These are phyloP conservation scores for Plasmodium yoelii DNA, from an alignment of 169 alveolate species.

Conservation along the genomic window DNA sequence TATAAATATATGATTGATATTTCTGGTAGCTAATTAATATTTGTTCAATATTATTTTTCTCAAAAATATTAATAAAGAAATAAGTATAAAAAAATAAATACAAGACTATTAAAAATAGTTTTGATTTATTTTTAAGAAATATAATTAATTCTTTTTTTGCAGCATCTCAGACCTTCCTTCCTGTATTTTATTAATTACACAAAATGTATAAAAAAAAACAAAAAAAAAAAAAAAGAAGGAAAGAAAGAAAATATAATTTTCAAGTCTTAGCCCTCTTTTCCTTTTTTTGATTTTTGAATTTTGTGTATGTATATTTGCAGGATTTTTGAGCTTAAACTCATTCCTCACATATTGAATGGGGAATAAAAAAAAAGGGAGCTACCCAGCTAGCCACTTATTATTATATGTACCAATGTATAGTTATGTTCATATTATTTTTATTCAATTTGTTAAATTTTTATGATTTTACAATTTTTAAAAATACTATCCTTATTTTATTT, in stretches of 20 bases:
- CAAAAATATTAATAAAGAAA: conserved; percentile 65
- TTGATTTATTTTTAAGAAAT: conserved; percentile 3
- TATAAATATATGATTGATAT: conserved; percentile 38
- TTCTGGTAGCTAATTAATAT: conserved; percentile 77
- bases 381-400: too few species aligned
- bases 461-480: too few species aligned
- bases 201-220: conserved; percentile 13
- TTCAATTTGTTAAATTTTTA: too few species aligned
- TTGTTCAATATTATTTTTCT: conserved; percentile 73
- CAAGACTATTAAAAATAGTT: background rate
- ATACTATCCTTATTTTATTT: too few species aligned
- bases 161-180: conserved; percentile 81
- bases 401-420: too few species aligned
- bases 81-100: conserved; percentile 2
- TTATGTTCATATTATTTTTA: too few species aligned
- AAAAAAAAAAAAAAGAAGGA: conserved; percentile 12
- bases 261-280: background rate
- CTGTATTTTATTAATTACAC: conserved; percentile 76
- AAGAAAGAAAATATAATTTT: background rate
- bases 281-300: conserved; percentile 12
- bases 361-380: conserved; percentile 10
- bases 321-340: conserved; percentile 79
- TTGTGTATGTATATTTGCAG: conserved; percentile 78
- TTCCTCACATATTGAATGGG: conserved; percentile 12
- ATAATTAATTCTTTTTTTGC: conserved; percentile 27